Conservation (phyloP, 768 basidiomycete genomes). For the Xerocomus spinulosus region DNA sequence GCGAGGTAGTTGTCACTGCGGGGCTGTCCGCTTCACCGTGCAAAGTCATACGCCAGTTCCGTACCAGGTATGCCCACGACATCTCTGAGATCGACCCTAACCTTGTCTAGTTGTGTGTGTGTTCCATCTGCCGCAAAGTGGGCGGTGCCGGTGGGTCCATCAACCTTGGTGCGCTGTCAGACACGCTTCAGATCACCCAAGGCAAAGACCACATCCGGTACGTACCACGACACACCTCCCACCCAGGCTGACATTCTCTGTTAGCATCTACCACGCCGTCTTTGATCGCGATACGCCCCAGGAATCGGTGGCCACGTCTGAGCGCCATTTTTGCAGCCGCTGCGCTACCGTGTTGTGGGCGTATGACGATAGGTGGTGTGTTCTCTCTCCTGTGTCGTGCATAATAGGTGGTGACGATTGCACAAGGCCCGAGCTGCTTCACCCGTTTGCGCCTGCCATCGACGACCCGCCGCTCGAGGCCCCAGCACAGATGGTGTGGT, state of each 20-base stretch:
- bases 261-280: slow-evolving; percentile 59
- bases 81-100: background rate
- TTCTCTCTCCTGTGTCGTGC: background rate
- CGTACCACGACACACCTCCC: background rate
- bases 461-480: slow-evolving; percentile 53
- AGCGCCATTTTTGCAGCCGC: slow-evolving; percentile 59
- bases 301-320: slow-evolving; percentile 46
- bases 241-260: background rate
- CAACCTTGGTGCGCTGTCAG: slow-evolving; percentile 54
- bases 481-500: slow-evolving; percentile 46
- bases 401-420: background rate
- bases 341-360: slow-evolving; percentile 68
- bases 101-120: slow-evolving; percentile 47
- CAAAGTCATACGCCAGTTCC: slow-evolving; percentile 54
- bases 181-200: slow-evolving; percentile 46
- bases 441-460: slow-evolving; percentile 66
- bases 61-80: slow-evolving; percentile 44
- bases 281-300: slow-evolving; percentile 50
- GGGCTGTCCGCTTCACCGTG: slow-evolving; percentile 32
- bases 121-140: slow-evolving; percentile 69
- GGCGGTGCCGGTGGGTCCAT: slow-evolving; percentile 62
- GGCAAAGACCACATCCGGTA: slow-evolving; percentile 56
- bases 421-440: slow-evolving; percentile 58
- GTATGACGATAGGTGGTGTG: slow-evolving; percentile 52
- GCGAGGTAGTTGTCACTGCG: slow-evolving; percentile 36